phyloP scores from a whole-genome alignment of 1,284 basidiomycete genomes.

The Ceratobasidium sp. region DNA sequence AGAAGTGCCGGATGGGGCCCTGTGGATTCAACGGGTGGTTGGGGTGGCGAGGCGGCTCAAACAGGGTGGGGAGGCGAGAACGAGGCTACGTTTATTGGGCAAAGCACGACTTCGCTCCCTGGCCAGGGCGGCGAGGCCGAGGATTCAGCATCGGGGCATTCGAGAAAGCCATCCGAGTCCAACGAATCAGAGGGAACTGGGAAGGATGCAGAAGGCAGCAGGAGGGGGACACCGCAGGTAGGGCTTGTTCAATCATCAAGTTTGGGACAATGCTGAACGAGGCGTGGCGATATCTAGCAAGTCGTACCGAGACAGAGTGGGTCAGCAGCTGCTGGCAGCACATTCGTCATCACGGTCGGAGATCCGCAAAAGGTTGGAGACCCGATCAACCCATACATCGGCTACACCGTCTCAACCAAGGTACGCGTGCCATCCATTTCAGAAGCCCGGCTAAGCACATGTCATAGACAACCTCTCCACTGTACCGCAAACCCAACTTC shows the following conservation, averaged over 20 bases:
- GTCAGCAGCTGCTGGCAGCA: not conserved
- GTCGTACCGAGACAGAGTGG: not conserved
- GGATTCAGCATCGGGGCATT: conserved; percentile 56
- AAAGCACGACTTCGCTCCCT: conserved; percentile 1
- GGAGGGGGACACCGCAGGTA: conserved; percentile 30
- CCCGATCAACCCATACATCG: conserved; percentile 89
- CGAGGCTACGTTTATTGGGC: conserved; percentile 59
- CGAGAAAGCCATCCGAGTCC: conserved; percentile 30
- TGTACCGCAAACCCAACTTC: conserved; percentile 83
- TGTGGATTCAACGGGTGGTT: conserved; percentile 36
- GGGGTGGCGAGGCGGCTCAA: conserved; percentile 47
- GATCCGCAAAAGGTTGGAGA: conserved; percentile 96
- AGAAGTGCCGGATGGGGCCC: conserved; percentile 54
- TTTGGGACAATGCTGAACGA: not conserved
- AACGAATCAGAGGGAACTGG: conserved; percentile 23
- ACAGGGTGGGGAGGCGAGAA: conserved; percentile 52
- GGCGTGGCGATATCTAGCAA: not conserved
- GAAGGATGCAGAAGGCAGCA: not conserved
- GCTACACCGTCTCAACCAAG: conserved; percentile 93
- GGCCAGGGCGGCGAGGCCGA: conserved; percentile 60
- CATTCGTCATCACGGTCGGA: conserved; percentile 84
- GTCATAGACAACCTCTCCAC: conserved; percentile 80
- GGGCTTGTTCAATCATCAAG: not conserved
- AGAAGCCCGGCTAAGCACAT: conserved; percentile 34
- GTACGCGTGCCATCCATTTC: conserved; percentile 60